Conservation (phyloP, 2,329 filamentous ascomycete species). For the Paecilomyces fulvus region DNA sequence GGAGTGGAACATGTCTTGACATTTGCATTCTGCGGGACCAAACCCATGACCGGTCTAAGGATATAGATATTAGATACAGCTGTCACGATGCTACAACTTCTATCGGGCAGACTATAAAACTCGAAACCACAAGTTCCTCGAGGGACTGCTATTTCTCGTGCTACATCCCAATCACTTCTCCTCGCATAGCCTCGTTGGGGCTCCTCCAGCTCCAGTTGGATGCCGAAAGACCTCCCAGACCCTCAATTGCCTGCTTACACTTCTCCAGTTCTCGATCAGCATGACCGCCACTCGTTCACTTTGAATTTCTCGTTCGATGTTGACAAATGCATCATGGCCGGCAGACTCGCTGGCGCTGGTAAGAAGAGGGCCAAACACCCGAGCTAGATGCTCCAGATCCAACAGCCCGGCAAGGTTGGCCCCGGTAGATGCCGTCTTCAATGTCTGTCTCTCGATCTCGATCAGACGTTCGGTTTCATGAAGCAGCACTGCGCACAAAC, state of each 20-base stretch:
- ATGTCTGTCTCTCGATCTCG: constrained; percentile 10
- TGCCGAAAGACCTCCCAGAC: constrained; percentile 14
- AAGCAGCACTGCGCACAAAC: constrained; percentile 24
- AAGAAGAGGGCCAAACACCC: constrained; percentile 26
- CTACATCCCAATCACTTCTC: not conserved
- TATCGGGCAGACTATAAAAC: not conserved
- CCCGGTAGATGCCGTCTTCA: constrained; percentile 10
- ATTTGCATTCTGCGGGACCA: not conserved
- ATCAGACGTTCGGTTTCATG: constrained; percentile 17
- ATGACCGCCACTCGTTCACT: constrained; percentile 22
- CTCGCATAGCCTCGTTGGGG: not conserved
- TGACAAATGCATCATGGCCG: constrained; percentile 6
- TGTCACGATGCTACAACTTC: not conserved
- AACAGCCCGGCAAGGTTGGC: constrained; percentile 13
- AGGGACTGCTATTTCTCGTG: not conserved
- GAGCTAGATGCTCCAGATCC: constrained; percentile 19
- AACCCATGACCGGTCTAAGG: not conserved
- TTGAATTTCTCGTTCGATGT: constrained; percentile 18
- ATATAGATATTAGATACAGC: not conserved
- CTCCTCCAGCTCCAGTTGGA: not conserved
- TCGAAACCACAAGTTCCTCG: not conserved
- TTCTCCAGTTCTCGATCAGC: constrained; percentile 28
- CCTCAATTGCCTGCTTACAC: constrained; percentile 24
- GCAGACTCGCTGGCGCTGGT: constrained; percentile 9
- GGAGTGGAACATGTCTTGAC: not conserved